Evolutionary conservation across 192 early-diverging fungal species (phyloP).

Genomic region (Entomortierella parvispora): DNA sequence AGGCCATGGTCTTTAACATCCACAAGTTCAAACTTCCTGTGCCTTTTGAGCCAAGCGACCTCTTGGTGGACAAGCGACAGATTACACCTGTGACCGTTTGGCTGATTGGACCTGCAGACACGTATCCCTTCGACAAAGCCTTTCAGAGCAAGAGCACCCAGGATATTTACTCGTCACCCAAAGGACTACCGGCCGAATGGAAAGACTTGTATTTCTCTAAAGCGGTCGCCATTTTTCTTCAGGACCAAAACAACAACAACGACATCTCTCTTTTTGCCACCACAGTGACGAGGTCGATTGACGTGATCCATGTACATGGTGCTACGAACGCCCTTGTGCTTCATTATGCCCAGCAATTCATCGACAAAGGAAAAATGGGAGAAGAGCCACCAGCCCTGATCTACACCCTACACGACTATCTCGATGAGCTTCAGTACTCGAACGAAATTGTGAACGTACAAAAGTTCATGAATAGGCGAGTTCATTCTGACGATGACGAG

Average conservation of each 20-base stretch:
- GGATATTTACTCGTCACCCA: slow-evolving; percentile 59
- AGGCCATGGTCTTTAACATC: slow-evolving; percentile 50
- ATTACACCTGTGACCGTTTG: slow-evolving; percentile 52
- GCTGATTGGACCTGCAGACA: slow-evolving; percentile 60
- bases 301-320: slow-evolving; percentile 67
- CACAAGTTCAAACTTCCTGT: slow-evolving; percentile 44
- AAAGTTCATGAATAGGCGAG: slow-evolving; percentile 57
- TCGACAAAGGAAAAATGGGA: slow-evolving; percentile 47
- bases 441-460: slow-evolving; percentile 58
- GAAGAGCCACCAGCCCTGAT: slow-evolving; percentile 57
- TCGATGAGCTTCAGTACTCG: slow-evolving; percentile 66
- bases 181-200: slow-evolving; percentile 66
- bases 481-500: slow-evolving; percentile 38
- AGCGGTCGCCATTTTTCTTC: slow-evolving; percentile 59
- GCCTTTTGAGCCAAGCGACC: slow-evolving; percentile 28
- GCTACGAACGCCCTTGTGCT: slow-evolving; percentile 64
- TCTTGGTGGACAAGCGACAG: slow-evolving; percentile 10
- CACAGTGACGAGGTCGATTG: slow-evolving; percentile 38
- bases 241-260: slow-evolving; percentile 49
- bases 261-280: slow-evolving; percentile 63
- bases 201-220: slow-evolving; percentile 68
- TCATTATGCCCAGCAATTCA: slow-evolving; percentile 52
- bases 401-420: slow-evolving; percentile 69
- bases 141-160: slow-evolving; percentile 47
- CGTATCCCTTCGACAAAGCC: slow-evolving; percentile 55